Evolutionary conservation across 2,329 filamentous ascomycete species (phyloP).

Genomic region (Calonectria hongkongensis): DNA sequence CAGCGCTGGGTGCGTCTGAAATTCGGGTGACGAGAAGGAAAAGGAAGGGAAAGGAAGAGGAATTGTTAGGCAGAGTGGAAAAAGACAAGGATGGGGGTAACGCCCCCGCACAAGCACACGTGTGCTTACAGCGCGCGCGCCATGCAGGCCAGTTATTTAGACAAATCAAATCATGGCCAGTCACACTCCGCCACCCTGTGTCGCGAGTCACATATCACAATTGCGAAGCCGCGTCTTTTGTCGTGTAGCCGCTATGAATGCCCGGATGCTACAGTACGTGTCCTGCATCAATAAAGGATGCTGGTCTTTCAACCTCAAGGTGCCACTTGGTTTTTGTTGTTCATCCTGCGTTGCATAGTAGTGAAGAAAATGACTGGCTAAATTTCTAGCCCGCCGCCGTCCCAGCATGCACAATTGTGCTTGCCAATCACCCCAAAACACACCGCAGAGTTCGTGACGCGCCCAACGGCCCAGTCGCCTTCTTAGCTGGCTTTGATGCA

Average conservation of each 20-base stretch:
- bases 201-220: neutral
- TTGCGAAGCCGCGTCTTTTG: too few species aligned
- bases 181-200: neutral
- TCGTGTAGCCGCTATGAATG: too few species aligned
- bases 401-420: neutral
- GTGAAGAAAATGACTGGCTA: too few species aligned
- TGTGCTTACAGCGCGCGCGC: slow-evolving; percentile 1
- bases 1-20: neutral
- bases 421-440: neutral
- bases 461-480: neutral
- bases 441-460: too few species aligned
- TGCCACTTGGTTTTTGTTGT: too few species aligned
- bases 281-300: too few species aligned
- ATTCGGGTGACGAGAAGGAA: neutral
- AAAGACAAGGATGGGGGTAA: neutral
- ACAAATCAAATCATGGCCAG: neutral
- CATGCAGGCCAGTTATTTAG: neutral
- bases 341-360: too few species aligned
- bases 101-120: neutral
- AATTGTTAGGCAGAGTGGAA: neutral
- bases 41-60: neutral
- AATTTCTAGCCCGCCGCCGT: neutral
- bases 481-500: neutral
- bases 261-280: too few species aligned
- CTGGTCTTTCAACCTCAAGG: too few species aligned